Percentiles rank a stretch among this genome's conserved stretches.
Conservation (phyloP, 2,329 filamentous ascomycete species). For the Chaetomium globosum region DNA sequence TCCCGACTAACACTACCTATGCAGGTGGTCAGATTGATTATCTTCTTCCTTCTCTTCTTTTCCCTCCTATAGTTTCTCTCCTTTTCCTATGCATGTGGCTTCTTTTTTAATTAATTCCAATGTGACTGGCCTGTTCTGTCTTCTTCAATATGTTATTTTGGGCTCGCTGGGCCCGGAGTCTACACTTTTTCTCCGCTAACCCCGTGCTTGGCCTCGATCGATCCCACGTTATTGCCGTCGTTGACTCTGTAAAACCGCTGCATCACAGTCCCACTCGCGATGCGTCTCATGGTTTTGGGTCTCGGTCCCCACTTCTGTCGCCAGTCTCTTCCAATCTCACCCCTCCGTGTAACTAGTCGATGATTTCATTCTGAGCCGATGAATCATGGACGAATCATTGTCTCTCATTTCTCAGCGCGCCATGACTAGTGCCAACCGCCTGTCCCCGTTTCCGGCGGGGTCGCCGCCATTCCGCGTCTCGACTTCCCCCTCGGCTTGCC, state of each 20-base stretch:
- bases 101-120: too few relatives aligned
- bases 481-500: neutral
- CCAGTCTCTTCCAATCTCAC: neutral
- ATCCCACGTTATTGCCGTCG: neutral
- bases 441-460: neutral
- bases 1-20: too few relatives aligned
- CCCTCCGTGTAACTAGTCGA: conserved; percentile 3
- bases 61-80: too few relatives aligned
- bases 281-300: neutral
- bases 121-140: too few relatives aligned
- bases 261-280: neutral
- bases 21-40: too few relatives aligned
- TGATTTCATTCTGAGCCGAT: conserved; percentile 21
- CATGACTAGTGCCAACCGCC: conserved; percentile 7
- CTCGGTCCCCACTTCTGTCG: neutral
- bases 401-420: neutral
- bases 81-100: too few relatives aligned
- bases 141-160: neutral
- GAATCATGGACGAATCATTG: conserved; percentile 3
- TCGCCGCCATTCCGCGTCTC: neutral
- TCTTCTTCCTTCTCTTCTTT: too few relatives aligned
- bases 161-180: neutral
- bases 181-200: neutral
- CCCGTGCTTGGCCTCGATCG: neutral
- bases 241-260: neutral